Evolutionary conservation across 768 basidiomycete species (phyloP).

Genomic region (Dentipellis fragilis): DNA sequence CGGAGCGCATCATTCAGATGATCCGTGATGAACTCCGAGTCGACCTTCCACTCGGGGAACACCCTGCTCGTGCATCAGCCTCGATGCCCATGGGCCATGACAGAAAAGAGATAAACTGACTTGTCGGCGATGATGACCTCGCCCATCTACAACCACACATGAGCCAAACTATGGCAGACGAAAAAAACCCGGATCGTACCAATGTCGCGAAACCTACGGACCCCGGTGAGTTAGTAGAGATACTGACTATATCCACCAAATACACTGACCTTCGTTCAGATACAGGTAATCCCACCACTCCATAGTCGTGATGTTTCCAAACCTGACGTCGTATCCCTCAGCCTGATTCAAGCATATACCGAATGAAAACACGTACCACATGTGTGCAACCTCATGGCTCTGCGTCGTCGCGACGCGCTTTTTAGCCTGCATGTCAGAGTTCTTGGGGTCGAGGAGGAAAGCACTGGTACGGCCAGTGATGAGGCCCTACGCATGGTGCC

Average conservation of each 20-base stretch:
- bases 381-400: constrained; percentile 81
- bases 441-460: constrained; percentile 72
- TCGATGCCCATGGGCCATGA: not conserved
- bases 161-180: not conserved
- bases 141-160: constrained; percentile 28
- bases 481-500: constrained; percentile 38
- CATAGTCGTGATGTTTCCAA: constrained; percentile 92
- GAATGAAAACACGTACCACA: constrained; percentile 41
- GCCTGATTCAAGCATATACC: not conserved
- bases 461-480: constrained; percentile 84
- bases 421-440: constrained; percentile 60
- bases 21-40: constrained; percentile 70
- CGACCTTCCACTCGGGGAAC: constrained; percentile 81
- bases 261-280: constrained; percentile 60
- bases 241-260: not conserved
- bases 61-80: constrained; percentile 28
- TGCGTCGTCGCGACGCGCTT: constrained; percentile 71
- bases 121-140: constrained; percentile 29
- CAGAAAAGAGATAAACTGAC: not conserved
- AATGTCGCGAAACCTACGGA: constrained; percentile 79
- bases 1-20: constrained; percentile 69
- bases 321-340: constrained; percentile 34
- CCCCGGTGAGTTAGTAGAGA: constrained; percentile 1
- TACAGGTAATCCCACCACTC: constrained; percentile 86
- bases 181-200: constrained; percentile 27